Evolutionary conservation across 352 stramenopile genomes (phyloP).

Genomic region (Globisporangium irregulare): DNA sequence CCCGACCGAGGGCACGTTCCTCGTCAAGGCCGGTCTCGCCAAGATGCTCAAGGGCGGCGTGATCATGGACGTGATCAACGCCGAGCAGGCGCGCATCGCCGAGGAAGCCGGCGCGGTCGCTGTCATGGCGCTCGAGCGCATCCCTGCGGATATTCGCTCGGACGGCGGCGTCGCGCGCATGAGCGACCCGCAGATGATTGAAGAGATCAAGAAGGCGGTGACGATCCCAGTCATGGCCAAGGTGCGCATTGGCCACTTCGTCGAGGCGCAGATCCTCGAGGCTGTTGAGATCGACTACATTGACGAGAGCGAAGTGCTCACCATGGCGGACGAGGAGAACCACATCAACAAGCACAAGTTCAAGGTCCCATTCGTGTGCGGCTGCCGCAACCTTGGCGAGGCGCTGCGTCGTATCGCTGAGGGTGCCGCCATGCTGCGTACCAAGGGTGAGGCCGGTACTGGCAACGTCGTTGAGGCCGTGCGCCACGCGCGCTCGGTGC

Average conservation of each 20-base stretch:
- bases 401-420: slow-evolving; percentile 94
- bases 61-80: slow-evolving; percentile 96
- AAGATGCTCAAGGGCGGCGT: slow-evolving; percentile 99
- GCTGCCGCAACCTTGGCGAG: slow-evolving; percentile 97
- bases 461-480: slow-evolving; percentile 99
- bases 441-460: slow-evolving; percentile 98
- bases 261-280: slow-evolving; percentile 98
- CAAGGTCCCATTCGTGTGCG: slow-evolving; percentile 98
- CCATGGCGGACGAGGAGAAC: slow-evolving; percentile 98
- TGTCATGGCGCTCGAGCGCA: slow-evolving; percentile 98
- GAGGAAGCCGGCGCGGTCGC: slow-evolving; percentile 96
- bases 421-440: slow-evolving; percentile 96
- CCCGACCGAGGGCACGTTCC: slow-evolving; percentile 74
- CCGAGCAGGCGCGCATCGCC: slow-evolving; percentile 94
- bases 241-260: slow-evolving; percentile 97
- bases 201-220: slow-evolving; percentile 98
- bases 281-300: slow-evolving; percentile 98
- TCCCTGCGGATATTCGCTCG: slow-evolving; percentile 96
- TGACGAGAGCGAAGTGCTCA: slow-evolving; percentile 97
- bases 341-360: slow-evolving; percentile 97
- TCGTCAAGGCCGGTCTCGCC: slow-evolving; percentile 95
- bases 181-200: slow-evolving; percentile 97
- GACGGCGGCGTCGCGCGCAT: slow-evolving; percentile 97
- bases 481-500: slow-evolving; percentile 92
- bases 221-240: slow-evolving; percentile 99